These are phyloP conservation scores for Calocera cornea DNA, from an alignment of 768 basidiomycete genomes.

Conservation along the genomic window DNA sequence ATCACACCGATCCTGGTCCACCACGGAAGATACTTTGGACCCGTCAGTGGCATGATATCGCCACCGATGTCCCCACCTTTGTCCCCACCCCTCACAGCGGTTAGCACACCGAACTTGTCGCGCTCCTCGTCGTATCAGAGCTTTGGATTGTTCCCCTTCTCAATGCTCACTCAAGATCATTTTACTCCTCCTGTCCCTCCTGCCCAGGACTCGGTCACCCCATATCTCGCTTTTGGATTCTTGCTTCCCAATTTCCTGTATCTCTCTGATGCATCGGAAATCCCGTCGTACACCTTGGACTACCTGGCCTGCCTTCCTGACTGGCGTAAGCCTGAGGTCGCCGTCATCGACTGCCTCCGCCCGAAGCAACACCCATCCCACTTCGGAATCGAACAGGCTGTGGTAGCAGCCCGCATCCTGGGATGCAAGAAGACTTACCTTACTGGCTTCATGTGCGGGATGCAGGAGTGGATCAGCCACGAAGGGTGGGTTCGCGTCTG, in stretches of 20 bases:
- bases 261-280: slow-evolving; percentile 69
- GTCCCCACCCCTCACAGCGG: slow-evolving; percentile 27
- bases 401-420: slow-evolving; percentile 42
- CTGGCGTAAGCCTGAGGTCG: slow-evolving; percentile 31
- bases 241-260: slow-evolving; percentile 58
- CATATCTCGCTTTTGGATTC: slow-evolving; percentile 58
- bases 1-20: slow-evolving; percentile 54
- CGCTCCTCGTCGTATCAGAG: slow-evolving; percentile 27
- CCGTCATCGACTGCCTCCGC: slow-evolving; percentile 66
- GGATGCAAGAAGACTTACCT: slow-evolving; percentile 53
- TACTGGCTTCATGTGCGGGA: slow-evolving; percentile 58
- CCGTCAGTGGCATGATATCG: not conserved
- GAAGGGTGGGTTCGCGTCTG: slow-evolving; percentile 58
- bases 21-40: slow-evolving; percentile 39
- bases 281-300: slow-evolving; percentile 61
- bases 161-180: slow-evolving; percentile 15
- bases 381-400: slow-evolving; percentile 53
- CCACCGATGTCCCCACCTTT: slow-evolving; percentile 32
- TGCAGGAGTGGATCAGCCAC: slow-evolving; percentile 35
- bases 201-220: slow-evolving; percentile 26
- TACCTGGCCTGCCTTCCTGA: slow-evolving; percentile 22
- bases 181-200: slow-evolving; percentile 14
- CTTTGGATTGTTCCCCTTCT: slow-evolving; percentile 18
- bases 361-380: slow-evolving; percentile 58
- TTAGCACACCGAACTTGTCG: slow-evolving; percentile 31